These are phyloP conservation scores for Alternaria tenuissima DNA, from an alignment of 2,329 filamentous ascomycete genomes.

Conservation along the genomic window DNA sequence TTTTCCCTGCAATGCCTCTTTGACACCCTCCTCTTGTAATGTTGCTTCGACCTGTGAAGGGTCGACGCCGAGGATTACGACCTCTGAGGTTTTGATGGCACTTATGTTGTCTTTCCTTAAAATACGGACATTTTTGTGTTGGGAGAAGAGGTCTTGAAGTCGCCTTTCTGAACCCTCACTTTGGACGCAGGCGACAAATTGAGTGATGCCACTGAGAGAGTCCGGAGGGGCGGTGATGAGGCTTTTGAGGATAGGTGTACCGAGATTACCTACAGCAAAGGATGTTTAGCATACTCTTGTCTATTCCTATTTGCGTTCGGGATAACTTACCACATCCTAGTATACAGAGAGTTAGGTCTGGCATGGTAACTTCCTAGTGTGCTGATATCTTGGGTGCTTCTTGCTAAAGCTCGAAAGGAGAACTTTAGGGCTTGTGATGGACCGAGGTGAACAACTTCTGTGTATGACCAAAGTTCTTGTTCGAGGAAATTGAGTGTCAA, in stretches of 20 bases:
- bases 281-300: too few relatives aligned
- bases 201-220: background rate
- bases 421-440: too few relatives aligned
- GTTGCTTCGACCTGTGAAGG: background rate
- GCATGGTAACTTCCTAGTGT: constrained; percentile 14
- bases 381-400: too few relatives aligned
- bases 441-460: too few relatives aligned
- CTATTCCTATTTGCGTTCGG: too few relatives aligned
- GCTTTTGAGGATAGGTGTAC: background rate
- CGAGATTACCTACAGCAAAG: background rate
- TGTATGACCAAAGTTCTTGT: background rate
- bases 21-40: background rate
- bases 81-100: background rate
- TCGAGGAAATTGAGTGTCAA: accelerated
- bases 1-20: background rate
- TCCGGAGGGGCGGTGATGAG: background rate
- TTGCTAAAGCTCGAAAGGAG: too few relatives aligned
- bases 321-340: constrained; percentile 38
- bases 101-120: background rate
- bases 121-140: background rate
- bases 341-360: constrained; percentile 31
- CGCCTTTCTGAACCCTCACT: background rate
- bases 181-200: constrained; percentile 3
- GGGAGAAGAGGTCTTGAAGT: background rate
- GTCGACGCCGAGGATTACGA: constrained; percentile 2